Evolutionary conservation across 257 asterid species (phyloP).

Genomic region (Perilla frutescens): DNA sequence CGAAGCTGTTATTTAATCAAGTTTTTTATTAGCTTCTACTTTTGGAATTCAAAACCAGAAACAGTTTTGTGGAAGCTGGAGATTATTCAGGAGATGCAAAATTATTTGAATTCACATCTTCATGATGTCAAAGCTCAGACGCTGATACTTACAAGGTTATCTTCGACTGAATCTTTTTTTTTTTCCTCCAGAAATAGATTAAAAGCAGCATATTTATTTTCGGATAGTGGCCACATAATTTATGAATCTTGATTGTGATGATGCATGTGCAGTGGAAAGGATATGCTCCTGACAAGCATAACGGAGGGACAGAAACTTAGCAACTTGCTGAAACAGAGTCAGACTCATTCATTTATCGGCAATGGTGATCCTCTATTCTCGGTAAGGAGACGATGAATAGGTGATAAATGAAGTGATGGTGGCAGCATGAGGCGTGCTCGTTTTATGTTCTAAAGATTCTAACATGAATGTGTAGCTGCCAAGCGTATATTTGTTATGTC

Average conservation of each 20-base stretch:
- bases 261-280: conserved; percentile 51
- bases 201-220: neutral
- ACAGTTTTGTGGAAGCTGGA: conserved; percentile 57
- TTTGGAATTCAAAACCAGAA: conserved; percentile 31
- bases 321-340: conserved; percentile 34
- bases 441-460: too few species aligned
- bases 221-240: neutral
- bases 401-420: too few species aligned
- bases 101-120: conserved; percentile 52
- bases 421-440: too few species aligned
- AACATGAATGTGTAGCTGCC: too few species aligned
- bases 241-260: conserved; percentile 10
- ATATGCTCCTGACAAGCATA: conserved; percentile 49
- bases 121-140: conserved; percentile 65
- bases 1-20: neutral
- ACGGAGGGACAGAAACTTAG: conserved; percentile 30
- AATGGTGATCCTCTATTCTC: conserved; percentile 52
- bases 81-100: conserved; percentile 59
- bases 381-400: conserved; percentile 38
- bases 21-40: conserved; percentile 6
- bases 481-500: too few species aligned
- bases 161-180: neutral
- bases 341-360: conserved; percentile 42
- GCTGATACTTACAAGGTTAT: conserved; percentile 55
- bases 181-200: too few species aligned